phyloP scores from a whole-genome alignment of 768 basidiomycete genomes.

The Xerocomus potaroensis region DNA sequence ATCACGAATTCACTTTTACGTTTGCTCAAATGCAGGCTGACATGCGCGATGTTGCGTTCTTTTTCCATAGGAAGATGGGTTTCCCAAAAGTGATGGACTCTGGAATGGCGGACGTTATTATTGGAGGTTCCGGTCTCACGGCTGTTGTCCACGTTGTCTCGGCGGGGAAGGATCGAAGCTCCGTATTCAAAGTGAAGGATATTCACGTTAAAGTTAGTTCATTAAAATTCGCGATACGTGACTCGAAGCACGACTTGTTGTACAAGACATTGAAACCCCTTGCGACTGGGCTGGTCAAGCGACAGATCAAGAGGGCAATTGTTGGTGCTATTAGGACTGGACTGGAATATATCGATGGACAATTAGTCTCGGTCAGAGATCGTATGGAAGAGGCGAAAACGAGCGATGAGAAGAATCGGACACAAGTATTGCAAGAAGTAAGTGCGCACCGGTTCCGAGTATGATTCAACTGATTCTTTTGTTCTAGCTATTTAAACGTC shows the following conservation, averaged over 20 bases:
- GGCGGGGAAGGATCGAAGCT: constrained; percentile 58
- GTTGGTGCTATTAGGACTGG: constrained; percentile 70
- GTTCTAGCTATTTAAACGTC: constrained; percentile 54
- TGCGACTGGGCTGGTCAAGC: constrained; percentile 80
- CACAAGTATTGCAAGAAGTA: constrained; percentile 59
- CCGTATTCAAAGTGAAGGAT: constrained; percentile 68
- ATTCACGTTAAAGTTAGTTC: constrained; percentile 80
- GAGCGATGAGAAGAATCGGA: constrained; percentile 36
- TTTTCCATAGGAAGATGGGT: constrained; percentile 81
- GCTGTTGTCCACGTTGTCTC: constrained; percentile 58
- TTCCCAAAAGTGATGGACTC: constrained; percentile 77
- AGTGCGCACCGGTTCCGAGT: constrained; percentile 4
- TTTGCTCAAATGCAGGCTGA: constrained; percentile 89
- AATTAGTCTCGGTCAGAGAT: constrained; percentile 84
- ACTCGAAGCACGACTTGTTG: constrained; percentile 84
- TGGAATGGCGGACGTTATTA: constrained; percentile 79
- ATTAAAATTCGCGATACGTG: constrained; percentile 87
- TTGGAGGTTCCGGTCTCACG: constrained; percentile 80
- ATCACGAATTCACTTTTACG: constrained; percentile 71
- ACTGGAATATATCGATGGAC: constrained; percentile 84
- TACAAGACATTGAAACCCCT: constrained; percentile 83
- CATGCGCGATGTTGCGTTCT: constrained; percentile 91
- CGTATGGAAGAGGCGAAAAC: constrained; percentile 62
- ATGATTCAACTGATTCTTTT: not conserved
- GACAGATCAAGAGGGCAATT: constrained; percentile 55